Conservation (phyloP, 768 basidiomycete genomes). For the Podaxis sp. region DNA sequence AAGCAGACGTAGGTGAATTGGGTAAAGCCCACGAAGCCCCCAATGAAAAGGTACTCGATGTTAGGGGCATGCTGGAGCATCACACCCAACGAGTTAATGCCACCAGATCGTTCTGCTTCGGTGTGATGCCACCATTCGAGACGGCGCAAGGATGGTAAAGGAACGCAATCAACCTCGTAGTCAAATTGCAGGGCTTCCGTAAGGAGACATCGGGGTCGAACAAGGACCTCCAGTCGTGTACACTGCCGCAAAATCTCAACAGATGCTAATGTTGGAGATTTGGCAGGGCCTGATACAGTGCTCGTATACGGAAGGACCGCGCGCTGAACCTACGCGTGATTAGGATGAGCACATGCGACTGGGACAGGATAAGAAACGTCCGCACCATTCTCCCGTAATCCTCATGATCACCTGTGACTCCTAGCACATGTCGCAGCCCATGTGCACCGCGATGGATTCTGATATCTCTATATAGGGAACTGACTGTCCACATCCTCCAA, state of each 20-base stretch:
- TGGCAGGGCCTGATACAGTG: conserved; percentile 39
- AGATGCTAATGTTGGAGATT: conserved; percentile 30
- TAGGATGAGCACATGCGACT: conserved; percentile 10
- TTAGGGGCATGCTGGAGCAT: conserved; percentile 55
- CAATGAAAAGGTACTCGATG: conserved; percentile 57
- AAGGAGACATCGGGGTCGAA: conserved; percentile 40
- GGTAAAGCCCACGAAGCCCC: conserved; percentile 39
- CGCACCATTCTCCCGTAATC: conserved; percentile 32
- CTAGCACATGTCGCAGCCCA: conserved; percentile 28
- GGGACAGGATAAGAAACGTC: conserved; percentile 6
- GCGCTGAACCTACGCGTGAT: conserved; percentile 46
- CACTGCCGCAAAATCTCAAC: conserved; percentile 51
- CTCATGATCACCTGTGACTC: conserved; percentile 28
- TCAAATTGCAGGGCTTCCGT: conserved; percentile 44
- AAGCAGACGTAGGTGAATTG: conserved; percentile 35
- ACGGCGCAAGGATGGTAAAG: conserved; percentile 52
- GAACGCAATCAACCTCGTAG: conserved; percentile 46
- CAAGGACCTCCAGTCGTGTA: conserved; percentile 51
- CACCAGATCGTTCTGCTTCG: conserved; percentile 59
- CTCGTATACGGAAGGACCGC: conserved; percentile 57
- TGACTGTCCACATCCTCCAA: conserved; percentile 50
- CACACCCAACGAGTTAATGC: conserved; percentile 58
- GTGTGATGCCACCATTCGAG: conserved; percentile 70
- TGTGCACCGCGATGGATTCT: conserved; percentile 33
- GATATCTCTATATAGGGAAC: conserved; percentile 55